Conservation (phyloP, 2,329 filamentous ascomycete genomes). For the Hymenoscyphus albidus region DNA sequence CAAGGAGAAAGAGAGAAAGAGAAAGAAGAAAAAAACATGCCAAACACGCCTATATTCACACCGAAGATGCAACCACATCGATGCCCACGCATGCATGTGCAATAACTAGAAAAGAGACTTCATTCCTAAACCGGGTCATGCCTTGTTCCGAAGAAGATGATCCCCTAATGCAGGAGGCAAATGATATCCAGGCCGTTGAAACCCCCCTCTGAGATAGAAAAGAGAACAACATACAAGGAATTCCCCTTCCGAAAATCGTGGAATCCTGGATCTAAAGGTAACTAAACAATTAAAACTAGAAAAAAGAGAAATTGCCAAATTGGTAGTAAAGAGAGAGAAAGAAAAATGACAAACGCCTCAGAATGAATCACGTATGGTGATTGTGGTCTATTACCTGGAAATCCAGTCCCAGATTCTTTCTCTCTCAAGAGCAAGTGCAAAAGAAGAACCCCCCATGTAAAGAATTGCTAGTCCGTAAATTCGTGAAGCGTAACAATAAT, state of each 20-base stretch:
- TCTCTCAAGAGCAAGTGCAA: neutral
- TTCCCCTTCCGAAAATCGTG: neutral
- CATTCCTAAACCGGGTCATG: neutral
- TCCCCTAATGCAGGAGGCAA: neutral
- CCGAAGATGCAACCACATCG: slow-evolving; percentile 1
- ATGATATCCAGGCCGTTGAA: neutral
- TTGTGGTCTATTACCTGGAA: slow-evolving; percentile 4
- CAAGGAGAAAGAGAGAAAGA: slow-evolving; percentile 2
- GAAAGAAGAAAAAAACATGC: neutral
- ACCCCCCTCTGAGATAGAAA: neutral
- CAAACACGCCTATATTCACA: slow-evolving; percentile 7
- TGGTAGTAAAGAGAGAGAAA: neutral
- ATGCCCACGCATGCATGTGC: neutral
- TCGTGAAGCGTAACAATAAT: slow-evolving; percentile 13
- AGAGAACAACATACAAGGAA: slow-evolving; percentile 3
- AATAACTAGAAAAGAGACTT: neutral
- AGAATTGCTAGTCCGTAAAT: slow-evolving; percentile 10
- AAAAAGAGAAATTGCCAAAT: slow-evolving; percentile 6
- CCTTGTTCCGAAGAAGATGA: neutral
- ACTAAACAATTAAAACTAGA: slow-evolving; percentile 7
- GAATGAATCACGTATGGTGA: slow-evolving; percentile 8
- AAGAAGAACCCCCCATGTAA: neutral
- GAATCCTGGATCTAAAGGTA: slow-evolving; percentile 7
- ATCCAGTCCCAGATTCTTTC: slow-evolving; percentile 12
- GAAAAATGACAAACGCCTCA: slow-evolving; percentile 1